Evolutionary conservation across 139 green algal species (phyloP), one percentile per base, ranked within the genome.

Genomic region (Trebouxia sp.): DNA sequence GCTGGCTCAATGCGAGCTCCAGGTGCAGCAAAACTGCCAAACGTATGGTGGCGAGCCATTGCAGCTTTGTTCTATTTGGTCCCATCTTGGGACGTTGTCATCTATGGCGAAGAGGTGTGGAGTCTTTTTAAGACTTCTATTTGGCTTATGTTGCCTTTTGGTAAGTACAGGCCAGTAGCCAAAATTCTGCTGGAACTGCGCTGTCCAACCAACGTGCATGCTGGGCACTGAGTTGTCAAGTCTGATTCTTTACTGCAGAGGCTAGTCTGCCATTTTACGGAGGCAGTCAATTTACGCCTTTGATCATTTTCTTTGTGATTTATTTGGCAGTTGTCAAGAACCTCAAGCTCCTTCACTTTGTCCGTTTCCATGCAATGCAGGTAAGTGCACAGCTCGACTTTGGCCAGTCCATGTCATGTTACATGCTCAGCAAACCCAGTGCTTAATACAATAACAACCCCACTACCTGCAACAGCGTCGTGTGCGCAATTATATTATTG

Each of bases 341-440:
- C 87, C 91, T 82, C 20, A 91, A 89, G 82, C 82, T 95, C 26
- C 87, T 88, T 74, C 91, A 95, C 85, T 95, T 95, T 80, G 87
- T 94, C 32, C 87, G 91, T n/a, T 95, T 94, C 86, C 90, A 94
- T 76, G 88, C 82, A 70, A 95, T 95, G 91, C 91, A 93, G 88
- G 87, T 83, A 48, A 50, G 78, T 45, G 14, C 62, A n/a, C 7
- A 14, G 5, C 1, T 1, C 17, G n/a, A 17, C n/a, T 39, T 35
- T 24, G 4, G 55, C 55, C 28, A 65, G 12, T 9, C 28, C 62
- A 14, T 45, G 10, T 41, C 11, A n/a, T n/a, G n/a, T n/a, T n/a
- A n/a, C n/a, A n/a, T n/a, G n/a, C n/a, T n/a, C n/a, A n/a, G n/a
- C n/a, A n/a, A n/a, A n/a, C n/a, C n/a, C n/a, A n/a, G n/a, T n/a